phyloP scores from a whole-genome alignment of 1,284 basidiomycete genomes.

The Tylopilus sp. region DNA sequence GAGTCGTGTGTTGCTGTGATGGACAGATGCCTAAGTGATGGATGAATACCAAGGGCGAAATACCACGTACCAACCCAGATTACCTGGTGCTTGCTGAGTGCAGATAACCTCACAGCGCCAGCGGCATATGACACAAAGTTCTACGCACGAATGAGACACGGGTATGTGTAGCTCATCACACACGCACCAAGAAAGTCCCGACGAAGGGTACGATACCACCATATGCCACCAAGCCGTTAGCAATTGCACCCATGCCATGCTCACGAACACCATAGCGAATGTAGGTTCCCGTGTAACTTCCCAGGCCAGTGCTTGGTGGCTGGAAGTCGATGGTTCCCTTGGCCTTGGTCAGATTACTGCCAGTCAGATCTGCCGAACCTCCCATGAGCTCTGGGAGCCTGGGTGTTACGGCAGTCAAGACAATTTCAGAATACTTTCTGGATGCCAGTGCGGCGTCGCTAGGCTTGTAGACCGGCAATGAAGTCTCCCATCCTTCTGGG shows the following conservation, averaged over 20 bases:
- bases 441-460: slow-evolving; percentile 82
- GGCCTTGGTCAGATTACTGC: slow-evolving; percentile 86
- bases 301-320: slow-evolving; percentile 78
- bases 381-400: slow-evolving; percentile 80
- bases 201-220: slow-evolving; percentile 82
- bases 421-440: slow-evolving; percentile 90
- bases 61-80: slow-evolving; percentile 78
- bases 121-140: slow-evolving; percentile 94
- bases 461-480: slow-evolving; percentile 78
- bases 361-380: slow-evolving; percentile 90
- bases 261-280: slow-evolving; percentile 96
- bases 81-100: slow-evolving; percentile 84
- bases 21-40: not conserved
- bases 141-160: slow-evolving; percentile 35
- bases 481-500: slow-evolving; percentile 82
- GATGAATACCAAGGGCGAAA: not conserved
- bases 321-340: slow-evolving; percentile 89
- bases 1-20: slow-evolving; percentile 77
- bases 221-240: slow-evolving; percentile 85
- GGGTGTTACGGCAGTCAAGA: slow-evolving; percentile 72
- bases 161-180: not conserved
- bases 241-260: slow-evolving; percentile 95
- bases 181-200: slow-evolving; percentile 77
- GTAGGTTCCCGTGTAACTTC: slow-evolving; percentile 83
- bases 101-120: slow-evolving; percentile 88